These are phyloP conservation scores for Salvia miltiorrhiza DNA, from an alignment of 257 asterid genomes.

Conservation along the genomic window DNA sequence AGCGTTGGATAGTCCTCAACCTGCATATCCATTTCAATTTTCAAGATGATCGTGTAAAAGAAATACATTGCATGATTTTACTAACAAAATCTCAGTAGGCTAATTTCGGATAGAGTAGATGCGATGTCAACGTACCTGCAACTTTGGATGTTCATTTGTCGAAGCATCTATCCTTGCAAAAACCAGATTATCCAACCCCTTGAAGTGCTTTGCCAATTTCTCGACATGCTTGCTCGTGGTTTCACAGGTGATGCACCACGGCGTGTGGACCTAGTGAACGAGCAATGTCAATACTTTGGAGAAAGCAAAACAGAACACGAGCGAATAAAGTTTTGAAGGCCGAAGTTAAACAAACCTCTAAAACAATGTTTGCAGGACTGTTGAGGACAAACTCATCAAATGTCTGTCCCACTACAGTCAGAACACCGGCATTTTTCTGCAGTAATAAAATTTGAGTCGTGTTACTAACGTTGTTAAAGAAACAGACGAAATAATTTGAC, in stretches of 20 bases:
- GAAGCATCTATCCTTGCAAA: conserved; percentile 93
- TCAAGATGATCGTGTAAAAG: neutral
- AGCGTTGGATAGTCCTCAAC: conserved; percentile 80
- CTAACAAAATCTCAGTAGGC: neutral
- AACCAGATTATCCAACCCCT: conserved; percentile 67
- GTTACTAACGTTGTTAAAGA: conserved; percentile 1
- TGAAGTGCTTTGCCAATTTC: conserved; percentile 95
- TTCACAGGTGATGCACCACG: conserved; percentile 96
- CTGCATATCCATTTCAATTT: conserved; percentile 32
- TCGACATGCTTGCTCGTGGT: conserved; percentile 80
- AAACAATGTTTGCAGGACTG: conserved; percentile 53
- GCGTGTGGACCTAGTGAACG: conserved; percentile 67
- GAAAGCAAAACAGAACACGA: neutral
- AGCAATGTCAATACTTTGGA: neutral
- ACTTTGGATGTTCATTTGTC: conserved; percentile 69
- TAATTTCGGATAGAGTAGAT: neutral
- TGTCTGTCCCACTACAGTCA: conserved; percentile 79
- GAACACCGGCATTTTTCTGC: conserved; percentile 68
- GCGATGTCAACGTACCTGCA: conserved; percentile 43
- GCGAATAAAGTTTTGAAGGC: neutral
- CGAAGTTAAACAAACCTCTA: conserved; percentile 58
- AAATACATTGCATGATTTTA: neutral
- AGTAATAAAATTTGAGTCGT: conserved; percentile 14
- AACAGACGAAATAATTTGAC: neutral
- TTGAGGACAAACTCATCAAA: conserved; percentile 69